Evolutionary conservation across 2,329 filamentous ascomycete species (phyloP).

Genomic region (Nigrograna mackinnonii): DNA sequence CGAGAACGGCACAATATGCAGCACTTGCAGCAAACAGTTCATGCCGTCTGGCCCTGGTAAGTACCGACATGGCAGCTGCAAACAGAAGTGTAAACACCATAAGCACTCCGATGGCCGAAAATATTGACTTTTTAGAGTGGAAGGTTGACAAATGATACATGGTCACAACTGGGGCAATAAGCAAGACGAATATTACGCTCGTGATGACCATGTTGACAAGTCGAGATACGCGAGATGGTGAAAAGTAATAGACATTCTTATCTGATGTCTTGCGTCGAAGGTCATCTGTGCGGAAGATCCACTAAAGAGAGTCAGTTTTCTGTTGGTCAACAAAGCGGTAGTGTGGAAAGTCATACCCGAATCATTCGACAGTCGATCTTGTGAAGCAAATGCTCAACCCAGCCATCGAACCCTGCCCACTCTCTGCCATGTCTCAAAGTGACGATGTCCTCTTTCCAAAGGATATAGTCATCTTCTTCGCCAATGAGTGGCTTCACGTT

Average conservation of each 20-base stretch:
- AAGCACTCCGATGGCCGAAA: constrained; percentile 45
- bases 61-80: constrained; percentile 38
- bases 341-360: constrained; percentile 21
- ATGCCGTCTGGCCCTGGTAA: constrained; percentile 40
- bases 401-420: constrained; percentile 44
- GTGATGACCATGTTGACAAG: constrained; percentile 48
- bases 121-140: constrained; percentile 28
- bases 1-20: constrained; percentile 43
- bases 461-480: constrained; percentile 40
- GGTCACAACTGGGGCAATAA: constrained; percentile 44
- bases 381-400: constrained; percentile 38
- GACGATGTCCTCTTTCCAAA: constrained; percentile 45
- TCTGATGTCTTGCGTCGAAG: constrained; percentile 41
- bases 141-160: constrained; percentile 39
- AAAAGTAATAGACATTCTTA: constrained; percentile 39
- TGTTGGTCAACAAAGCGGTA: no score
- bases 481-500: constrained; percentile 41
- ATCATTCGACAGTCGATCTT: constrained; percentile 27
- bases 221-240: constrained; percentile 39
- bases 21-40: constrained; percentile 44
- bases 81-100: constrained; percentile 47
- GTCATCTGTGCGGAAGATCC: constrained; percentile 43
- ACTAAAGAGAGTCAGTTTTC: constrained; percentile 15
- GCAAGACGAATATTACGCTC: constrained; percentile 46
- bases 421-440: constrained; percentile 44